These are phyloP conservation scores for Pestalotiopsis sp. DNA, from an alignment of 2,329 filamentous ascomycete species.

Conservation along the genomic window DNA sequence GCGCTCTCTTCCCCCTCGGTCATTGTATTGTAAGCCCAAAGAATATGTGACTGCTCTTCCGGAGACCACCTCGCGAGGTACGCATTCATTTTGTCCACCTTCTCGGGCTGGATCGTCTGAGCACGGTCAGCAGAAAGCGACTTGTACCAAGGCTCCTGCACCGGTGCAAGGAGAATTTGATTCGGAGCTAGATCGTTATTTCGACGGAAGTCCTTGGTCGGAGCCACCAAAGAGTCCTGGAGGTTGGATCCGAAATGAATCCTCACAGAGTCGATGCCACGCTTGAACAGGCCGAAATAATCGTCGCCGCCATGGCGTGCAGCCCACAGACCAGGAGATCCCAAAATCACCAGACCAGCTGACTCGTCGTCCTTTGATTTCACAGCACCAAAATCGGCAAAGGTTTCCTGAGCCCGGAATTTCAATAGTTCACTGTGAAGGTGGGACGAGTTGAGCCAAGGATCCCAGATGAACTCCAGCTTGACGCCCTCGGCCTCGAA, in stretches of 20 bases:
- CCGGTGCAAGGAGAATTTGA: slow-evolving; percentile 46
- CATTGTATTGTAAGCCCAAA: slow-evolving; percentile 56
- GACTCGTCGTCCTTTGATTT: slow-evolving; percentile 28
- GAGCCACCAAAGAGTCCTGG: slow-evolving; percentile 23
- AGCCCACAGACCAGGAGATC: slow-evolving; percentile 58
- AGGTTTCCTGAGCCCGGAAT: slow-evolving; percentile 31
- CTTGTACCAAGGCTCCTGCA: slow-evolving; percentile 46
- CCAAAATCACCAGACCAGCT: slow-evolving; percentile 53
- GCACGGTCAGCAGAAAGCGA: slow-evolving; percentile 43
- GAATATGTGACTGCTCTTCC: slow-evolving; percentile 44
- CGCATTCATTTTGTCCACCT: slow-evolving; percentile 55
- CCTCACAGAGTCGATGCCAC: slow-evolving; percentile 48
- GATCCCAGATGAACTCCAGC: slow-evolving; percentile 65
- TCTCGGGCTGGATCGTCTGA: slow-evolving; percentile 47
- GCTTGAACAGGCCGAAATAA: slow-evolving; percentile 47
- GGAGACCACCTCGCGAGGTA: slow-evolving; percentile 47
- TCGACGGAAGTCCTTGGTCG: slow-evolving; percentile 13
- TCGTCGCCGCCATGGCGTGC: slow-evolving; percentile 51
- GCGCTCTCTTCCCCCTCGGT: slow-evolving; percentile 35
- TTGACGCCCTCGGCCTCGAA: slow-evolving; percentile 47
- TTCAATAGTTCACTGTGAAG: slow-evolving; percentile 43
- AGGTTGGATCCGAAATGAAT: slow-evolving; percentile 34
- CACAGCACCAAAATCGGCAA: slow-evolving; percentile 19
- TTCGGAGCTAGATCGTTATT: slow-evolving; percentile 19
- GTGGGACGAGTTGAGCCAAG: slow-evolving; percentile 57